Evolutionary conservation across 306 rosid species (phyloP), one percentile per base, ranked within the genome.

Genomic region (Lupinus albus): DNA sequence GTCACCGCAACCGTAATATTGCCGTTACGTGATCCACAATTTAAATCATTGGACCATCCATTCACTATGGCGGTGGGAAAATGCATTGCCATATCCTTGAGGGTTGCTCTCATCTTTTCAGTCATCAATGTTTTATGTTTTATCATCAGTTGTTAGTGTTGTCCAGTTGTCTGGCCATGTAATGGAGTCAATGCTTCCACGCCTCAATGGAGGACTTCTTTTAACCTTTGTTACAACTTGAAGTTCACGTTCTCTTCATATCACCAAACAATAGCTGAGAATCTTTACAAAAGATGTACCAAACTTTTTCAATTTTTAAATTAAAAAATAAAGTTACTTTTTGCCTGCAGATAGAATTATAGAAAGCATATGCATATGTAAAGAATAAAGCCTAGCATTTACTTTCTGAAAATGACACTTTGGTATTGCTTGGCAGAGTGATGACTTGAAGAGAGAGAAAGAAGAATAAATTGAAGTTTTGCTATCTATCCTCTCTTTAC

Each of bases 241-340:
- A 79, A 60, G 85, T 64, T 85, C 92, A 4, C 90, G 88, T 52
- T 84, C 82, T 84, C 99, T 93, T 79, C 85, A 78, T 49, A 61
- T 20, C 36, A 72, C 13, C 54, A 60, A 51, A 60, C 16, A 60
- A 30, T n/a, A 13, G 36, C 39, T 64, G 59, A 74, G 70, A 79
- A 33, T 36, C 57, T 46, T 39, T 0, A 32, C 15, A 69, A 69
- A 49, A 64, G 48, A 45, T 32, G 57, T 17, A 63, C 14, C 58
- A 63, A 70, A n/a, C 18, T 59, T 58, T 58, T 69, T 49, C 38
- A 45, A 42, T 42, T 70, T 63, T 4, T 50, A 10, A 41, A 61
- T 35, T 66, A 56, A 56, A 60, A 61, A 48, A 21, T 7, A 33
- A 58, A 44, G 4, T n/a, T n/a, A n/a, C 5, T 44, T 17, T 57